phyloP scores from a whole-genome alignment of 2,329 filamentous ascomycete species.

The Fusarium sp. region DNA sequence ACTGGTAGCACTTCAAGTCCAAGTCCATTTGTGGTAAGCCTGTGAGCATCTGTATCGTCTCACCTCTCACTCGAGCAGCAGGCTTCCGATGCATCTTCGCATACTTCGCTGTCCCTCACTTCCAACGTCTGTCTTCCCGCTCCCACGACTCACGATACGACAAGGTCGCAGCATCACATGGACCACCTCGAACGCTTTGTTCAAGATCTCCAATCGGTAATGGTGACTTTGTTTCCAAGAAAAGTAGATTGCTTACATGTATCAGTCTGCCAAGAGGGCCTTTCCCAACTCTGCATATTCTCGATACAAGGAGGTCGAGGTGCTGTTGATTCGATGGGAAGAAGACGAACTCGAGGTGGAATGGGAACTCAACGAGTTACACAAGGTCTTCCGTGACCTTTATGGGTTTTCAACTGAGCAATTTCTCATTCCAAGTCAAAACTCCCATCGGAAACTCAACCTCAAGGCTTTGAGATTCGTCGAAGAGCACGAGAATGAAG shows the following conservation, averaged over 20 bases:
- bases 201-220: constrained; percentile 37
- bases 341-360: constrained; percentile 42
- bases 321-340: constrained; percentile 41
- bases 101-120: constrained; percentile 38
- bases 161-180: constrained; percentile 42
- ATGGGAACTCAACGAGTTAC: constrained; percentile 36
- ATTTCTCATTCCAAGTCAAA: constrained; percentile 39
- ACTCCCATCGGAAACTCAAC: constrained; percentile 40
- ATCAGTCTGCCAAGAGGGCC: constrained; percentile 37
- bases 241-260: constrained; percentile 6
- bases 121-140: constrained; percentile 36
- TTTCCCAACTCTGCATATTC: constrained; percentile 42
- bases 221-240: neutral
- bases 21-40: constrained; percentile 40
- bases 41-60: neutral
- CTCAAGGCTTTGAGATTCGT: constrained; percentile 38
- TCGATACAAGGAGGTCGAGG: constrained; percentile 40
- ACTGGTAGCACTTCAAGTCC: constrained; percentile 37
- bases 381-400: constrained; percentile 29
- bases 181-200: constrained; percentile 35
- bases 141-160: constrained; percentile 40
- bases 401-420: constrained; percentile 37
- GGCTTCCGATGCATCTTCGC: constrained; percentile 40
- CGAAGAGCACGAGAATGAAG: constrained; percentile 41
- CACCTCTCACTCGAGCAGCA: constrained; percentile 32